Base-by-base conservation (phyloP, 371 early-diverging fungal genomes). In the Parasitella parasitica region DNA sequence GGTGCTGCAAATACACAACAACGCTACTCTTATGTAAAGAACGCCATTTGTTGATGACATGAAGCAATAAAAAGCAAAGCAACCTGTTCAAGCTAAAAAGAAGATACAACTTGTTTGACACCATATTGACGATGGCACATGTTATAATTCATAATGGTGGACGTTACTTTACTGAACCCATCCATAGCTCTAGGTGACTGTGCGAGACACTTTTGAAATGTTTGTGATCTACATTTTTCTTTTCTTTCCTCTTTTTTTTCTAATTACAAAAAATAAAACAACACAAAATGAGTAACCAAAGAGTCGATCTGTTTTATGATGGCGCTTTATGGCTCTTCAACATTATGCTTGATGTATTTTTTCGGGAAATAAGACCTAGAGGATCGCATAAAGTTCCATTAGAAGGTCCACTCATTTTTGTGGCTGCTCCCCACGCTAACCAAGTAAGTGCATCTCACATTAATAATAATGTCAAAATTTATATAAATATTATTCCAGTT, bases 401-500 rank as follows among this genome's bases (percentile, higher is more conserved):
- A 51, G 82, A 86, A 22, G 96, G 96, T 0, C 95, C 96, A 9
- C 88, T 96, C 20, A 92, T 97, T 51, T 97, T 97, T 78, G 94
- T 94, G 11, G 93, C 88, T 15, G 98, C 95, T 1, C 98, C 98
- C 30, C 98, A 97, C 83, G 93, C 94, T 26, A 97, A 95, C 79
- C 98, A 96, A 80, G 90, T 86, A 85, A 63, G 56, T 35, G 16
- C 1, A 28, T 34, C 30, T 46, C 9, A 24, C 51, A 28, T 20
- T 20, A 56, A 24, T 35, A 55, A 27, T 38, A 24, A 48, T 27
- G 18, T 32, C 36, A 22, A 5, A 7, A 49, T 50, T 24, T 11
- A 13, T 9, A 22, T 11, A 7, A 43, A 22, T 6, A 7, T 38
- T 34, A 28, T 35, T 20, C 5, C 72, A 91, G 90, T 97, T 98